phyloP scores from a whole-genome alignment of 2,329 filamentous ascomycete species.

The Xylariaceae sp. region DNA sequence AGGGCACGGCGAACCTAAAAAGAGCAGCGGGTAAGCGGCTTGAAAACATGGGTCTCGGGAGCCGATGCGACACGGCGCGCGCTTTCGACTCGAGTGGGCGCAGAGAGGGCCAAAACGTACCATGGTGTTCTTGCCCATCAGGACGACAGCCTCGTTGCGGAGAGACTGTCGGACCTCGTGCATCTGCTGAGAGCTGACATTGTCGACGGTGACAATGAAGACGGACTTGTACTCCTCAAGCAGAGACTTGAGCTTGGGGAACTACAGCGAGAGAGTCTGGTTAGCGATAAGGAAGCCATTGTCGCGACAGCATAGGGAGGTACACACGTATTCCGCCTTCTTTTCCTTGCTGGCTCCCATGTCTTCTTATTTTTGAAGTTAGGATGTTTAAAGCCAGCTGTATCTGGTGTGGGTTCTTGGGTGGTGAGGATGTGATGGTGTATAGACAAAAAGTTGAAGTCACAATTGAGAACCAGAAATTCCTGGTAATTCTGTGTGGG shows the following conservation, averaged over 20 bases:
- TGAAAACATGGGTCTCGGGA: background rate
- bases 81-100: background rate
- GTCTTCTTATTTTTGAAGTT: slow-evolving; percentile 91
- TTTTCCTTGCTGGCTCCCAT: slow-evolving; percentile 96
- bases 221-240: slow-evolving; percentile 95
- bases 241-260: slow-evolving; percentile 98
- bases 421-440: slow-evolving; percentile 16
- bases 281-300: slow-evolving; percentile 5
- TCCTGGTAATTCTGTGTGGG: slow-evolving; percentile 20
- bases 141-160: slow-evolving; percentile 85
- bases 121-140: slow-evolving; percentile 99
- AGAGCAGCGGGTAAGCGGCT: slow-evolving; percentile 6
- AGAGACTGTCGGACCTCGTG: slow-evolving; percentile 97
- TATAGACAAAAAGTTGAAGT: slow-evolving; percentile 16
- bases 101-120: slow-evolving; percentile 33
- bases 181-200: slow-evolving; percentile 99
- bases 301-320: background rate
- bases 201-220: slow-evolving; percentile 97
- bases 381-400: slow-evolving; percentile 91
- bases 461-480: slow-evolving; percentile 13
- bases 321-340: slow-evolving; percentile 61
- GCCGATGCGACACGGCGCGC: background rate
- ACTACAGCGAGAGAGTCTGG: slow-evolving; percentile 55
- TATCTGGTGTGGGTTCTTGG: slow-evolving; percentile 17
- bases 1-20: slow-evolving; percentile 85